Conservation (phyloP, 2,329 filamentous ascomycete genomes). For the Scolecobasidium constrictum region DNA sequence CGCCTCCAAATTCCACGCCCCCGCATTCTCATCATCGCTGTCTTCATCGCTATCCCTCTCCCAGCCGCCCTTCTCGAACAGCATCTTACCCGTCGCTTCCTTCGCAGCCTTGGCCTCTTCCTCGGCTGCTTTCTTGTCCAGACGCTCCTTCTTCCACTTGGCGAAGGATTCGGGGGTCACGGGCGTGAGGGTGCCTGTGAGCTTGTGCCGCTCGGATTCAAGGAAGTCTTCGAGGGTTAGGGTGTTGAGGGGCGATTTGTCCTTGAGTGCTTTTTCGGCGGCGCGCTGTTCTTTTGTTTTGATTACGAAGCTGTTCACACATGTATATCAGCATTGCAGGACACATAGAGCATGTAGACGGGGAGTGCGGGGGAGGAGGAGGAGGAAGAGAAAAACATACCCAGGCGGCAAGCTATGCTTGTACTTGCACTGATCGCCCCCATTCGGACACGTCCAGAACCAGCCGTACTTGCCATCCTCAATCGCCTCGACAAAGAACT, state of each 20-base stretch:
- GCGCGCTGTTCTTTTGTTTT: conserved; percentile 97
- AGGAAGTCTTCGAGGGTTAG: conserved; percentile 95
- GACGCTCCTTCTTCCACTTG: conserved; percentile 90
- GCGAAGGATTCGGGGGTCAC: conserved; percentile 88
- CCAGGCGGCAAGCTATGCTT: conserved; percentile 90
- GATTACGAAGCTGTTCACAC: conserved; percentile 62
- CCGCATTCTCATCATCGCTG: conserved; percentile 50
- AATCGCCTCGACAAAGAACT: conserved; percentile 92
- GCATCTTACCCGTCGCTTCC: conserved; percentile 85
- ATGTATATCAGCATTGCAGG: conserved; percentile 14
- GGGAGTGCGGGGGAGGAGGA: not conserved
- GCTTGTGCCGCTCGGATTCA: conserved; percentile 90
- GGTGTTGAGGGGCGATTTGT: conserved; percentile 90
- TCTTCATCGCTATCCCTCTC: conserved; percentile 51
- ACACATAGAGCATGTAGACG: too few species aligned
- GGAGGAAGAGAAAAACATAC: conserved; percentile 41
- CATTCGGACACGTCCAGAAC: conserved; percentile 98
- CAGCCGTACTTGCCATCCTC: conserved; percentile 98
- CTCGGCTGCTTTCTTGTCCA: conserved; percentile 93
- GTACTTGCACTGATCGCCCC: conserved; percentile 97
- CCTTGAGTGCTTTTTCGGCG: conserved; percentile 88
- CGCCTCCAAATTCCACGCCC: conserved; percentile 68
- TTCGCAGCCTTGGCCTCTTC: conserved; percentile 82
- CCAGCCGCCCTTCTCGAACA: conserved; percentile 98
- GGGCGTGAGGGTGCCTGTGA: conserved; percentile 82